phyloP scores from a whole-genome alignment of 176 grass and related monocot species.

The Alopecurus myosuroides region DNA sequence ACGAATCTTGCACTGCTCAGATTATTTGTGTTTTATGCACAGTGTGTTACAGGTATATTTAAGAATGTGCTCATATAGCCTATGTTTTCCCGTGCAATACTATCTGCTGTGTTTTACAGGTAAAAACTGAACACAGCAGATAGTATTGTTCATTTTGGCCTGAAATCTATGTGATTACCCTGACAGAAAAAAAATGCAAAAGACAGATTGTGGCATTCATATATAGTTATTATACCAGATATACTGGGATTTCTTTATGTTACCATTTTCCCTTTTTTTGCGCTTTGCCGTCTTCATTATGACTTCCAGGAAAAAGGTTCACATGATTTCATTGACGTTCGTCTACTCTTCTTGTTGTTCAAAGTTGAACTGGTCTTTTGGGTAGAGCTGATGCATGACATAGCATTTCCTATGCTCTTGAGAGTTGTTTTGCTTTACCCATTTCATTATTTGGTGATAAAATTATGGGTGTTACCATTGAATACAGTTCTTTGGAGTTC shows the following conservation, averaged over 20 bases:
- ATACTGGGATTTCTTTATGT: background rate
- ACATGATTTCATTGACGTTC: background rate
- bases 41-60: background rate
- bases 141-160: background rate
- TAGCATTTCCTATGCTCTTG: background rate
- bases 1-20: background rate
- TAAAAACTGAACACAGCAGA: background rate
- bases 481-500: background rate
- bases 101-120: background rate
- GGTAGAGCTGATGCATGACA: background rate
- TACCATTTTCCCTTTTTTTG: background rate
- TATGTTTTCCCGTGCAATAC: too few species aligned
- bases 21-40: background rate
- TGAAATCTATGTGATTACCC: background rate
- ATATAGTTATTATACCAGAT: background rate
- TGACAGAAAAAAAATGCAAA: background rate
- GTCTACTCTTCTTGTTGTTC: background rate
- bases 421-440: background rate
- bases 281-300: background rate
- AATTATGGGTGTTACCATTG: background rate
- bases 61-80: background rate
- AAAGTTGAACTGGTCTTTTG: background rate
- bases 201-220: too few species aligned
- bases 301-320: background rate
- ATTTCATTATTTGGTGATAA: background rate